Evolutionary conservation across 1,284 basidiomycete genomes (phyloP).

Genomic region (Irpex sp.): DNA sequence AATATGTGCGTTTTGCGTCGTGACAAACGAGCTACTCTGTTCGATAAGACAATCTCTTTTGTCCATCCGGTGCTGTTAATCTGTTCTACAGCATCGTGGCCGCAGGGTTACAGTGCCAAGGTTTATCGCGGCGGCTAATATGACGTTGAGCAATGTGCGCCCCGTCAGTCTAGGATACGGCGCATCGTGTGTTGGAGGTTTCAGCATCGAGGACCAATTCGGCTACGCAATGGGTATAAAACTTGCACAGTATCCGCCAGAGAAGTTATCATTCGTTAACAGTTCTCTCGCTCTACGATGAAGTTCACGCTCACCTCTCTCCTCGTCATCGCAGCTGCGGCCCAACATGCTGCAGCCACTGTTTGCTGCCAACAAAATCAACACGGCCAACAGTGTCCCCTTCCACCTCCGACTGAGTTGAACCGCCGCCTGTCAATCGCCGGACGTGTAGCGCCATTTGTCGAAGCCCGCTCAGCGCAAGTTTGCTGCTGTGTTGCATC

Average conservation of each 20-base stretch:
- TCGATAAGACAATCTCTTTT: too few species aligned
- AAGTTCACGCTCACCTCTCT: not conserved
- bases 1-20: too few species aligned
- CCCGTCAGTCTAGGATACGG: too few species aligned
- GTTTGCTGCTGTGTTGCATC: not conserved
- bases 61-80: too few species aligned
- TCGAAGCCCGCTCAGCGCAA: not conserved
- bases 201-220: not conserved
- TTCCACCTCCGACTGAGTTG: not conserved
- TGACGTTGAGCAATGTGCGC: too few species aligned
- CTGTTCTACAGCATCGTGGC: too few species aligned
- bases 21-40: too few species aligned
- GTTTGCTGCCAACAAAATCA: not conserved
- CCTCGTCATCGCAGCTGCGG: not conserved
- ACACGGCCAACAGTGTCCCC: not conserved
- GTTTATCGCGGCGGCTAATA: too few species aligned
- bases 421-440: not conserved
- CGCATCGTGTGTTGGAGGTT: too few species aligned
- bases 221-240: not conserved
- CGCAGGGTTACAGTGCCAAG: too few species aligned
- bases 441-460: not conserved
- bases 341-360: not conserved
- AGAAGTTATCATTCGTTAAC: not conserved
- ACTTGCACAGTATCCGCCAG: not conserved
- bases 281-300: not conserved